These are phyloP conservation scores for Colletotrichum zoysiae DNA, from an alignment of 2,329 filamentous ascomycete genomes.

Conservation along the genomic window DNA sequence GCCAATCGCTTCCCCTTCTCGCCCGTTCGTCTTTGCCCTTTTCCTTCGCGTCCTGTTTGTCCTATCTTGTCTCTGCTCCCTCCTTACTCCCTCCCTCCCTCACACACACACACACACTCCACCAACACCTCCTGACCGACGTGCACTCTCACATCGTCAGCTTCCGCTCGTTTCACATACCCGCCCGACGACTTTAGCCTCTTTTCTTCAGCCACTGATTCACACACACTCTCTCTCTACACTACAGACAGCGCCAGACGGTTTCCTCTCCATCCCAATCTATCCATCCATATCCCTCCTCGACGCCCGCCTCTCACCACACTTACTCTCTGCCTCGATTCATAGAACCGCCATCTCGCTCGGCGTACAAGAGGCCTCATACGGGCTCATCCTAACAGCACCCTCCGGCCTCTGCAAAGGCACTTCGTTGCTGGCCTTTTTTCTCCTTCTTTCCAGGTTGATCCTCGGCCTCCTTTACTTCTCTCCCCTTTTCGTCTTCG, in stretches of 20 bases:
- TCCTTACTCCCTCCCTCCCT: slow-evolving; percentile 21
- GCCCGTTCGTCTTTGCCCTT: slow-evolving; percentile 40
- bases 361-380: slow-evolving; percentile 22
- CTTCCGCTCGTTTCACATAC: slow-evolving; percentile 47
- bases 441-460: slow-evolving; percentile 68
- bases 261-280: slow-evolving; percentile 39
- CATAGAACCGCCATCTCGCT: slow-evolving; percentile 27
- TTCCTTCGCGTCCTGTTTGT: slow-evolving; percentile 27
- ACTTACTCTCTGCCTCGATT: slow-evolving; percentile 7
- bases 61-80: slow-evolving; percentile 32
- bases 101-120: slow-evolving; percentile 30
- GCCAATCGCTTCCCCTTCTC: slow-evolving; percentile 42
- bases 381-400: slow-evolving; percentile 31
- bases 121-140: slow-evolving; percentile 41
- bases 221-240: slow-evolving; percentile 37
- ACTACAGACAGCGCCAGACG: slow-evolving; percentile 4
- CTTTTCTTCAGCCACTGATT: slow-evolving; percentile 43
- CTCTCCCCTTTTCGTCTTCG: slow-evolving; percentile 38
- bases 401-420: slow-evolving; percentile 42
- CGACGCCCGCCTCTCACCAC: slow-evolving; percentile 16
- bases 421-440: slow-evolving; percentile 42
- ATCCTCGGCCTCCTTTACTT: slow-evolving; percentile 64
- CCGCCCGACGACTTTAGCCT: slow-evolving; percentile 43
- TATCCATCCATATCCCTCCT: slow-evolving; percentile 11
- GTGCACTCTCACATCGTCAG: slow-evolving; percentile 43